Evolutionary conservation across 2,329 filamentous ascomycete genomes (phyloP).

Genomic region (Capronia epimyces): DNA sequence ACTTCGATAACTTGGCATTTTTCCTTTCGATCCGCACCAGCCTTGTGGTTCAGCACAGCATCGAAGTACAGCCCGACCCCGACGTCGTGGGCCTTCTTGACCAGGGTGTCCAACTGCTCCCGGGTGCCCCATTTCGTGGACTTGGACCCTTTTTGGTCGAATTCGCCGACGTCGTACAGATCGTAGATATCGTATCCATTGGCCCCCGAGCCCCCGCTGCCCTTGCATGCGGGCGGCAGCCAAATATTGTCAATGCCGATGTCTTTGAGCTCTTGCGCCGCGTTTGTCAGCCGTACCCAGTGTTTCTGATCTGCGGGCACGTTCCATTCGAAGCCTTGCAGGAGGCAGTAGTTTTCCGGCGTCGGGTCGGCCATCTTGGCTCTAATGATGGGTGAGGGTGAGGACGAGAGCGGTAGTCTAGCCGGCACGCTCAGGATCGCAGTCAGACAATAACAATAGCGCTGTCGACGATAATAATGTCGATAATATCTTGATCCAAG

Average conservation of each 20-base stretch:
- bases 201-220: slow-evolving; percentile 46
- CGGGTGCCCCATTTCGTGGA: slow-evolving; percentile 60
- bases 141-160: slow-evolving; percentile 54
- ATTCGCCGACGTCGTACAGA: slow-evolving; percentile 59
- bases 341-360: background rate
- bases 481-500: too few relatives aligned
- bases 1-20: slow-evolving; percentile 57
- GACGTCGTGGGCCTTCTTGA: slow-evolving; percentile 25
- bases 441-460: too few relatives aligned
- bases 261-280: slow-evolving; percentile 47
- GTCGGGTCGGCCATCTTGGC: background rate
- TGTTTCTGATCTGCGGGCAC: slow-evolving; percentile 36
- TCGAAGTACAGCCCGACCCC: slow-evolving; percentile 53
- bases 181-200: slow-evolving; percentile 62
- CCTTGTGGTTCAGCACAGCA: slow-evolving; percentile 61
- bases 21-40: slow-evolving; percentile 57
- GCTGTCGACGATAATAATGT: too few relatives aligned
- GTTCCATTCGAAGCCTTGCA: background rate
- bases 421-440: too few relatives aligned
- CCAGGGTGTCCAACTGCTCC: slow-evolving; percentile 40
- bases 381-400: too few relatives aligned
- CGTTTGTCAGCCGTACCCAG: slow-evolving; percentile 49
- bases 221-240: slow-evolving; percentile 61
- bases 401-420: too few relatives aligned
- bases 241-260: slow-evolving; percentile 55